phyloP scores from a whole-genome alignment of 2,329 filamentous ascomycete genomes.

The Sordariomycetes sp. region DNA sequence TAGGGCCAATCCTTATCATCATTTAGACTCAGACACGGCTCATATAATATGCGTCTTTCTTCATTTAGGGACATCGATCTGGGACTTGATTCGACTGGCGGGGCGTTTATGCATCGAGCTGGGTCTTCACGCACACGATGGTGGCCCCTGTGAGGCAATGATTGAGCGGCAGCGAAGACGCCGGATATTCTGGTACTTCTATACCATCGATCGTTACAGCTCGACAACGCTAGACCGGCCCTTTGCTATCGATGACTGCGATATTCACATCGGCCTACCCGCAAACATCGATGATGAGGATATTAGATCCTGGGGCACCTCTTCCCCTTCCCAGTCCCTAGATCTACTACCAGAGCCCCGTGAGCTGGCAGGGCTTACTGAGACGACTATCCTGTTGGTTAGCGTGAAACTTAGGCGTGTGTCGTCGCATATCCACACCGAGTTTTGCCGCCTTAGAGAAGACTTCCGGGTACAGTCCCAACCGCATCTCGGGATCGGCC shows the following conservation, averaged over 20 bases:
- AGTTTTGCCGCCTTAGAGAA: constrained; percentile 11
- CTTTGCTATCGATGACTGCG: constrained; percentile 26
- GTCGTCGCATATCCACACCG: constrained; percentile 24
- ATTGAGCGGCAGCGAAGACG: constrained; percentile 24
- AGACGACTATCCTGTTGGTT: constrained; percentile 23
- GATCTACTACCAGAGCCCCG: not conserved
- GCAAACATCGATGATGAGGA: constrained; percentile 21
- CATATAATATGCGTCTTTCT: not conserved
- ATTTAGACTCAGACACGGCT: not conserved
- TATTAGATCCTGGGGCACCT: constrained; percentile 10
- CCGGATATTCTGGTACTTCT: constrained; percentile 32
- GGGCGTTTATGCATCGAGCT: constrained; percentile 28
- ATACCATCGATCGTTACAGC: constrained; percentile 31
- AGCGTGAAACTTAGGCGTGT: constrained; percentile 26
- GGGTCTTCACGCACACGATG: constrained; percentile 16
- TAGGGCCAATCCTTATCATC: not conserved
- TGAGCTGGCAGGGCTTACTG: constrained; percentile 9
- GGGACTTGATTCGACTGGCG: constrained; percentile 27
- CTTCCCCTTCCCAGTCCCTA: constrained; percentile 6
- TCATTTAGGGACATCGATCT: constrained; percentile 21
- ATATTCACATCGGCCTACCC: constrained; percentile 24
- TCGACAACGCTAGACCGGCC: constrained; percentile 28
- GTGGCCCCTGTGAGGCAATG: constrained; percentile 5
- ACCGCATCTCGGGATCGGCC: constrained; percentile 8
- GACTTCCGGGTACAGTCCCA: not conserved